Evolutionary conservation across 768 basidiomycete genomes (phyloP).

Genomic region (Lactarius vividus): DNA sequence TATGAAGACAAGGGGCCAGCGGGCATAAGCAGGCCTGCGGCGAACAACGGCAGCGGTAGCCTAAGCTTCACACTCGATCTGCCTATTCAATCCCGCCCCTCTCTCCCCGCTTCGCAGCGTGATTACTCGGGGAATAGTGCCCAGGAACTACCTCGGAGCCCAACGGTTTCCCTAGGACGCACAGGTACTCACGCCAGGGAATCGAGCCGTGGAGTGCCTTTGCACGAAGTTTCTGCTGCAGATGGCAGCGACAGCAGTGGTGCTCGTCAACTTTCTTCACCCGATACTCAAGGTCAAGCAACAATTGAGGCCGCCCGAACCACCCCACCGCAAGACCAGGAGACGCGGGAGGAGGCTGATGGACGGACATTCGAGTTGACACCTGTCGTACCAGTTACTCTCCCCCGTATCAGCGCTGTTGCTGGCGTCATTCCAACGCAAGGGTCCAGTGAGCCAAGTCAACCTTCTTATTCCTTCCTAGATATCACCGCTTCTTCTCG

Average conservation of each 20-base stretch:
- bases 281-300: slow-evolving; percentile 2
- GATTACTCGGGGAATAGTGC: slow-evolving; percentile 25
- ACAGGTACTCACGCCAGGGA: slow-evolving; percentile 23
- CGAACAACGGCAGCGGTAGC: slow-evolving; percentile 23
- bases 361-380: slow-evolving; percentile 10
- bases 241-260: slow-evolving; percentile 14
- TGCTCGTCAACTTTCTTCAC: slow-evolving; percentile 11
- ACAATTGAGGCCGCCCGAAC: neutral
- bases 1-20: slow-evolving; percentile 17
- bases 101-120: slow-evolving; percentile 21
- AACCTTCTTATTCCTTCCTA: slow-evolving; percentile 26
- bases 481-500: slow-evolving; percentile 26
- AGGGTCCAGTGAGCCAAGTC: slow-evolving; percentile 5
- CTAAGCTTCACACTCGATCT: slow-evolving; percentile 29
- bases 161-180: slow-evolving; percentile 25
- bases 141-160: slow-evolving; percentile 28
- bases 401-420: slow-evolving; percentile 6
- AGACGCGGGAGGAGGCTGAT: slow-evolving; percentile 1
- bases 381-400: slow-evolving; percentile 5
- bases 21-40: slow-evolving; percentile 5
- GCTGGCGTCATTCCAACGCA: slow-evolving; percentile 1
- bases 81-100: slow-evolving; percentile 25
- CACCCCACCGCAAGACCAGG: slow-evolving; percentile 7
- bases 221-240: slow-evolving; percentile 15
- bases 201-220: slow-evolving; percentile 23